These are phyloP conservation scores for Mentha longifolia DNA, from an alignment of 257 asterid genomes.

Conservation along the genomic window DNA sequence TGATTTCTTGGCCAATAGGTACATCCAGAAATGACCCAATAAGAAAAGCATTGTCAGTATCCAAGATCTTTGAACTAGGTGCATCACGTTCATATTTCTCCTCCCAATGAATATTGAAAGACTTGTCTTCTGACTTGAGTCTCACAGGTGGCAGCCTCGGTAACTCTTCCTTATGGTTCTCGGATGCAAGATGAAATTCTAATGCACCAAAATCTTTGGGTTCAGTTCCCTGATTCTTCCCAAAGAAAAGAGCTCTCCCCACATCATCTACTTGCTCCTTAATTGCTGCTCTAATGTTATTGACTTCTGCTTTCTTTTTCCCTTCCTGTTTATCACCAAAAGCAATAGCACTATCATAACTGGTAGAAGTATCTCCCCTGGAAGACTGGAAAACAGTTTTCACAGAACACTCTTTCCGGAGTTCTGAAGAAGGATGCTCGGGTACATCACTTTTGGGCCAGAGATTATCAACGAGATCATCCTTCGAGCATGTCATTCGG, in stretches of 20 bases:
- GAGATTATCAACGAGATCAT: slow-evolving; percentile 47
- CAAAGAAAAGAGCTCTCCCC: slow-evolving; percentile 77
- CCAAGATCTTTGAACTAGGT: slow-evolving; percentile 56
- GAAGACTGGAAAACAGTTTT: slow-evolving; percentile 75
- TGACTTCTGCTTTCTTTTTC: slow-evolving; percentile 58
- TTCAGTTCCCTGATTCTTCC: slow-evolving; percentile 63
- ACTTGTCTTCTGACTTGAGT: slow-evolving; percentile 84
- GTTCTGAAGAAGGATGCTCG: slow-evolving; percentile 48
- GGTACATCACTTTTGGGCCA: slow-evolving; percentile 59
- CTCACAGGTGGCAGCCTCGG: slow-evolving; percentile 93
- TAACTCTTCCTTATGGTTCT: slow-evolving; percentile 80
- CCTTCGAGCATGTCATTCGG: slow-evolving; percentile 49
- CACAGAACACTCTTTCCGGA: slow-evolving; percentile 67
- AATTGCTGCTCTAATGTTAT: slow-evolving; percentile 59
- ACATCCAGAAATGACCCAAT: slow-evolving; percentile 97
- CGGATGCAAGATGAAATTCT: slow-evolving; percentile 58
- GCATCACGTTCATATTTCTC: slow-evolving; percentile 80
- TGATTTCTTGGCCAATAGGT: slow-evolving; percentile 93
- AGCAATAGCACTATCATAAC: slow-evolving; percentile 49
- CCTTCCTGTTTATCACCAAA: slow-evolving; percentile 60
- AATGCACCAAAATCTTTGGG: slow-evolving; percentile 57
- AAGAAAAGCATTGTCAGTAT: slow-evolving; percentile 67
- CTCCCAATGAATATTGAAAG: slow-evolving; percentile 84
- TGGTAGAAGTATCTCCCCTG: slow-evolving; percentile 61
- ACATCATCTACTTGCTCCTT: slow-evolving; percentile 91